These are phyloP conservation scores for Pseudogymnoascus sp. DNA, from an alignment of 2,329 filamentous ascomycete species.

Conservation along the genomic window DNA sequence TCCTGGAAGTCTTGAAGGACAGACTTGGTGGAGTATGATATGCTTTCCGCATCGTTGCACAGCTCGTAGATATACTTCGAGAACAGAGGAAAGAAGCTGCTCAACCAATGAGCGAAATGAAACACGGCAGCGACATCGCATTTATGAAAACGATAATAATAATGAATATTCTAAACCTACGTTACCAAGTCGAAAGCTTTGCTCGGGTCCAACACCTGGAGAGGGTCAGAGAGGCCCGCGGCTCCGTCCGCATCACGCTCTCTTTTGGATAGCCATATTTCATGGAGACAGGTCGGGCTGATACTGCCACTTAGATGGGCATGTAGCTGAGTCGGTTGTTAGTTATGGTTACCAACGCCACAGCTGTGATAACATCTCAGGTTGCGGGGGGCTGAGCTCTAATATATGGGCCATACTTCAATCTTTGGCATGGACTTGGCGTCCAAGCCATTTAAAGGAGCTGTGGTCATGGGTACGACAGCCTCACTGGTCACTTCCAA, in stretches of 20 bases:
- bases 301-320: slow-evolving; percentile 76
- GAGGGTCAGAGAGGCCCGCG: slow-evolving; percentile 51
- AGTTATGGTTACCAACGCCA: slow-evolving; percentile 15
- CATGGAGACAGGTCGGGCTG: slow-evolving; percentile 60
- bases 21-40: slow-evolving; percentile 52
- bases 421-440: slow-evolving; percentile 46
- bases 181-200: slow-evolving; percentile 63
- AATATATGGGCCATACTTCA: slow-evolving; percentile 34
- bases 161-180: slow-evolving; percentile 33
- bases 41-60: slow-evolving; percentile 50
- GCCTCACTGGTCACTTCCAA: slow-evolving; percentile 4
- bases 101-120: slow-evolving; percentile 12
- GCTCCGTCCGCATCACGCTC: slow-evolving; percentile 38
- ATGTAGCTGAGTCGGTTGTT: slow-evolving; percentile 49
- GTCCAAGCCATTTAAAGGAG: slow-evolving; percentile 17
- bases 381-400: neutral
- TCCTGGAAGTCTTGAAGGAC: slow-evolving; percentile 57
- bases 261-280: slow-evolving; percentile 60
- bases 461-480: neutral
- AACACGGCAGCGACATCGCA: neutral
- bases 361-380: neutral
- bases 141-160: neutral
- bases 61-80: slow-evolving; percentile 72
- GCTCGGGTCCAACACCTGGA: slow-evolving; percentile 58
- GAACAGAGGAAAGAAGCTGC: slow-evolving; percentile 70